phyloP scores from a whole-genome alignment of 192 early-diverging fungal species.

The Piromyces sp. region DNA sequence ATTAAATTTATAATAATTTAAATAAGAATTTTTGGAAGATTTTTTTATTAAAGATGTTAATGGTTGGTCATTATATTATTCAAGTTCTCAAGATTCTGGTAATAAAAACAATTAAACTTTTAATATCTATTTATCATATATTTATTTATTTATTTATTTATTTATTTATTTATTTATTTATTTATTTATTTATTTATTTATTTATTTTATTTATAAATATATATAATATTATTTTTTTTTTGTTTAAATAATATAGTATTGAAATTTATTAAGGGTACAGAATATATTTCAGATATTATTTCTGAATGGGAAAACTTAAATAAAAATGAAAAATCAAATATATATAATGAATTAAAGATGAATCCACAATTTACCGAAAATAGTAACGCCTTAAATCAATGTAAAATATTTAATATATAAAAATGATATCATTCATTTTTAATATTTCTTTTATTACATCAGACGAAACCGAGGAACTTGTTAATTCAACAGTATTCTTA shows the following conservation, averaged over 20 bases:
- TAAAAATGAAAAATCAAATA: constrained; percentile 10
- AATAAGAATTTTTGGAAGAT: too few relatives aligned
- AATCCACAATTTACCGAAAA: constrained; percentile 5
- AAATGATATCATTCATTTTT: constrained; percentile 19
- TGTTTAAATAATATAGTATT: too few relatives aligned
- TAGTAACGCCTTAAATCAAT: background rate
- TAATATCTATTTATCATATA: background rate
- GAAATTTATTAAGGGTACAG: constrained; percentile 20
- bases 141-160: constrained; percentile 6
- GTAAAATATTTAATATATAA: constrained; percentile 1
- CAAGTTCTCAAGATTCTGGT: constrained; percentile 6
- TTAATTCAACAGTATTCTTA: background rate
- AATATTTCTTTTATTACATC: constrained; percentile 31
- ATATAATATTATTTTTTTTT: too few relatives aligned
- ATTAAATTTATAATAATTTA: too few relatives aligned
- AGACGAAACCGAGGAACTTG: background rate
- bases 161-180: too few relatives aligned
- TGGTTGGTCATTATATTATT: constrained; percentile 32
- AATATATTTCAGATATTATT: constrained; percentile 30
- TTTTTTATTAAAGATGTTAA: constrained; percentile 18
- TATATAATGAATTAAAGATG: background rate
- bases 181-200: too few relatives aligned
- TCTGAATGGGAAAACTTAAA: constrained; percentile 11
- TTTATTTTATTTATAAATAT: too few relatives aligned
- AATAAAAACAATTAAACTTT: background rate